These are phyloP conservation scores for Erysimum cheiri DNA, from an alignment of 441 rosid genomes.

Conservation along the genomic window DNA sequence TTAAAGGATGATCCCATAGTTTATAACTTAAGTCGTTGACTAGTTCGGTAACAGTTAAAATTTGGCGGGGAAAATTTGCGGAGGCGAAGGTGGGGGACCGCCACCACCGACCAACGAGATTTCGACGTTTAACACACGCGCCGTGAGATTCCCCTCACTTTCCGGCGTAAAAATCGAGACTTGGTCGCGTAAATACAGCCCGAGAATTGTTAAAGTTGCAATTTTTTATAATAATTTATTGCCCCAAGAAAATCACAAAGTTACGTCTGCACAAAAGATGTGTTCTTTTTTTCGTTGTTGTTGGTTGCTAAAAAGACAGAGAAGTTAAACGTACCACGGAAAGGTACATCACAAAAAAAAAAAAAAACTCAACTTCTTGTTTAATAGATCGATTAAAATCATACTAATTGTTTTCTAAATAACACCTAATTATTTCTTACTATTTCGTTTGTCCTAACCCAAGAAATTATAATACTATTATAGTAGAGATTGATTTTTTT, in stretches of 20 bases:
- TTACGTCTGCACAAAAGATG: constrained; percentile 41
- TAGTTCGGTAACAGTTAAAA: not conserved
- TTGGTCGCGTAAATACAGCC: not conserved
- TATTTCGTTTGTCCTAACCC: not conserved
- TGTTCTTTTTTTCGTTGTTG: not conserved
- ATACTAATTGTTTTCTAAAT: not conserved
- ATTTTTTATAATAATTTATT: not conserved
- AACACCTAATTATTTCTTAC: not conserved
- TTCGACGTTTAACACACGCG: constrained; percentile 21
- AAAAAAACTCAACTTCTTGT: constrained; percentile 21
- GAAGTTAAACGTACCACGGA: constrained; percentile 48
- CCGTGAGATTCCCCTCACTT: constrained; percentile 23
- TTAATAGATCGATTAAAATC: constrained; percentile 13
- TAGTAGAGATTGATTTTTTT: too few species aligned
- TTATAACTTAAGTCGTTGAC: constrained; percentile 14
- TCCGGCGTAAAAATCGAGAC: constrained; percentile 28
- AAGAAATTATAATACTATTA: not conserved
- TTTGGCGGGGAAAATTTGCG: constrained; percentile 4
- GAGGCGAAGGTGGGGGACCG: constrained; percentile 34
- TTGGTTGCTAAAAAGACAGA: constrained; percentile 25
- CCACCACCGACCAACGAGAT: constrained; percentile 31
- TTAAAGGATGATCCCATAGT: constrained; percentile 1
- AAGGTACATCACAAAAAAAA: constrained; percentile 28
- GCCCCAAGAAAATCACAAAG: constrained; percentile 30
- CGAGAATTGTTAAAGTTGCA: not conserved